Conservation (phyloP, 257 asterid species). For the Solanum megistacrolobum region DNA sequence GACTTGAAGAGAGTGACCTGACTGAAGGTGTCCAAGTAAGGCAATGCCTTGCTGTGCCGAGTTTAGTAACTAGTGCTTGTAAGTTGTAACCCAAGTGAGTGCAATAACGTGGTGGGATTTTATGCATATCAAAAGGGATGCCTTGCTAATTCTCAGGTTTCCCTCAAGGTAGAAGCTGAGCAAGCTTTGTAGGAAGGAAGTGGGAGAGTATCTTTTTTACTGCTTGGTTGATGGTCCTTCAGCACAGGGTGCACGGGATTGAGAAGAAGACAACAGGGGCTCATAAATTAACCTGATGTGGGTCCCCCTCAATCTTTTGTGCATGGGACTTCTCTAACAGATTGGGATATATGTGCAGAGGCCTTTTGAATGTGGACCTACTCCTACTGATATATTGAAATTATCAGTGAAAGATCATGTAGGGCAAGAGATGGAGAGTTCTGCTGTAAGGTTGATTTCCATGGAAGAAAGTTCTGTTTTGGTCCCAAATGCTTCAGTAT, state of each 20-base stretch:
- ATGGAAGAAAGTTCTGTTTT: neutral
- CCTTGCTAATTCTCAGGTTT: neutral
- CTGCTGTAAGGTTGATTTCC: neutral
- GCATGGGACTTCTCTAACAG: neutral
- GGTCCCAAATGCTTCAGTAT: neutral
- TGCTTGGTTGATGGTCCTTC: neutral
- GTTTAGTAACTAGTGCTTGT: neutral
- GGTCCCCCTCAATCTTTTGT: neutral
- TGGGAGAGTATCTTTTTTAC: neutral
- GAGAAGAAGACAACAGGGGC: neutral
- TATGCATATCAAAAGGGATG: neutral
- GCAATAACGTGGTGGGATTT: neutral
- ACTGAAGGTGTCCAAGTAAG: neutral
- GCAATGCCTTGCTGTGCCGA: neutral
- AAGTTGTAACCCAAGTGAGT: neutral
- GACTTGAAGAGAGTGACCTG: neutral
- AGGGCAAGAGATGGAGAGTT: neutral
- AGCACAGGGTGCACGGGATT: neutral
- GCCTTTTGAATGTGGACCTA: neutral
- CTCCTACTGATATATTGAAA: neutral
- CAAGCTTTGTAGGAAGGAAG: neutral
- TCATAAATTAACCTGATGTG: neutral
- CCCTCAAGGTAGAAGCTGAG: neutral
- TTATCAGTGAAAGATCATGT: neutral
- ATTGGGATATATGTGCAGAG: neutral